Evolutionary conservation across 768 basidiomycete genomes (phyloP).

Genomic region (Rhodotorula kratochvilovae): DNA sequence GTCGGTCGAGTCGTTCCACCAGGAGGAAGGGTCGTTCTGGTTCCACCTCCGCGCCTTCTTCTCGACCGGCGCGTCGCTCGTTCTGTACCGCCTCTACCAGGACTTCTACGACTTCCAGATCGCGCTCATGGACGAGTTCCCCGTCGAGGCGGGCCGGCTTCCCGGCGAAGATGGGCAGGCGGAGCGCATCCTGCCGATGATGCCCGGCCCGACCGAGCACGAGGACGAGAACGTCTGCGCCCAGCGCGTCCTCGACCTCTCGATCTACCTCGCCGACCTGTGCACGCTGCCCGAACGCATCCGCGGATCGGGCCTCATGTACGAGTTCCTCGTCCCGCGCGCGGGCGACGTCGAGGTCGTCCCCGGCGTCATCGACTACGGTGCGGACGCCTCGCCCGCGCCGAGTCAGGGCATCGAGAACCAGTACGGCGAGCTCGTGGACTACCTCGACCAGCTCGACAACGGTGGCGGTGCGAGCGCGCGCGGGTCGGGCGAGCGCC

Average conservation of each 20-base stretch:
- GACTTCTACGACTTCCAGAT: conserved; percentile 99
- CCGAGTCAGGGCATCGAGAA: conserved; percentile 38
- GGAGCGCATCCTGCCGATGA: conserved; percentile 78
- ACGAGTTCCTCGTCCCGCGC: conserved; percentile 75
- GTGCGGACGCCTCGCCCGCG: conserved; percentile 15
- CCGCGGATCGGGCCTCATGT: conserved; percentile 70
- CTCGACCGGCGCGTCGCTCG: conserved; percentile 59
- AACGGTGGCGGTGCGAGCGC: conserved; percentile 11
- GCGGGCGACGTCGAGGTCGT: conserved; percentile 56
- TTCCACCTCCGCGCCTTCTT: conserved; percentile 87
- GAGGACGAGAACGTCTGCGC: conserved; percentile 81
- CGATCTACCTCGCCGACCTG: conserved; percentile 78
- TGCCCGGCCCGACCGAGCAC: conserved; percentile 86
- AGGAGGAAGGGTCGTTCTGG: conserved; percentile 94
- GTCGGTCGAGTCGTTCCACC: conserved; percentile 92
- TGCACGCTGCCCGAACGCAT: conserved; percentile 76
- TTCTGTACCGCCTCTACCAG: conserved; percentile 90
- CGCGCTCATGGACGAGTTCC: conserved; percentile 75
- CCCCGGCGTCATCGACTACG: conserved; percentile 4
- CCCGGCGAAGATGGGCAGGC: conserved; percentile 36
- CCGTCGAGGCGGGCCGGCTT: conserved; percentile 80
- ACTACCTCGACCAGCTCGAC: conserved; percentile 43
- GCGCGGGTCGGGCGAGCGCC: neutral
- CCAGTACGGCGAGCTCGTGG: conserved; percentile 43
- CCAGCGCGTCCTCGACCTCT: conserved; percentile 72